phyloP scores from a whole-genome alignment of 148 eudicot species.

The Beta vulgaris region DNA sequence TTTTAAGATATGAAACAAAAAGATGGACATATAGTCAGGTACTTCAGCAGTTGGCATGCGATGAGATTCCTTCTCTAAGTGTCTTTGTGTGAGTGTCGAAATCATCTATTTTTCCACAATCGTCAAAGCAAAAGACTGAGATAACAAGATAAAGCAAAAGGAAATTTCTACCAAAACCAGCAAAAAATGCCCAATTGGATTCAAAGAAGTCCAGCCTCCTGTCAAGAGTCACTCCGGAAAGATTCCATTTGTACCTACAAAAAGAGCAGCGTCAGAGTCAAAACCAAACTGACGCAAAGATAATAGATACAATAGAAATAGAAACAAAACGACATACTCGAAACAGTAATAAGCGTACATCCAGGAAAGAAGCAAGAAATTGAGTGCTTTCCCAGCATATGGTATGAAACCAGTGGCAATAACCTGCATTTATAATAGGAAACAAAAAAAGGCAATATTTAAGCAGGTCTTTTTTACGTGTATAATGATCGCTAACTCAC shows the following conservation, averaged over 20 bases:
- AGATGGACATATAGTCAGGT: too few species aligned
- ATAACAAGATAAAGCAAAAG: background rate
- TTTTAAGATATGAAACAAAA: too few species aligned
- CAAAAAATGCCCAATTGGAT: conserved; percentile 96
- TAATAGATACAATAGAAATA: background rate
- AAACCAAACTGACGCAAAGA: conserved; percentile 17
- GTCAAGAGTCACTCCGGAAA: conserved; percentile 78
- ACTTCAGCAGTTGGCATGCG: too few species aligned
- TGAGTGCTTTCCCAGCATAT: conserved; percentile 63
- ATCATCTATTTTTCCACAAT: background rate
- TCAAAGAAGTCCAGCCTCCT: conserved; percentile 92
- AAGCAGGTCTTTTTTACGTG: too few species aligned
- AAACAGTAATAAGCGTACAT: conserved; percentile 98
- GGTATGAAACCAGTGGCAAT: conserved; percentile 75
- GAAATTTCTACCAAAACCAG: conserved; percentile 80
- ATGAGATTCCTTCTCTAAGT: too few species aligned
- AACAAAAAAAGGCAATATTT: background rate
- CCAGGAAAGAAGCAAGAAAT: conserved; percentile 89
- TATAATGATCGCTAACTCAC: background rate
- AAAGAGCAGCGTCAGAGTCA: conserved; percentile 10
- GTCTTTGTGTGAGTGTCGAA: too few species aligned
- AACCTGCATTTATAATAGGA: conserved; percentile 49
- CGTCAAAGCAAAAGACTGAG: background rate
- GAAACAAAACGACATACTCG: conserved; percentile 61
- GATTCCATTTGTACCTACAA: conserved; percentile 93